phyloP scores from a whole-genome alignment of 2,329 filamentous ascomycete genomes.

The Curvularia sp. region DNA sequence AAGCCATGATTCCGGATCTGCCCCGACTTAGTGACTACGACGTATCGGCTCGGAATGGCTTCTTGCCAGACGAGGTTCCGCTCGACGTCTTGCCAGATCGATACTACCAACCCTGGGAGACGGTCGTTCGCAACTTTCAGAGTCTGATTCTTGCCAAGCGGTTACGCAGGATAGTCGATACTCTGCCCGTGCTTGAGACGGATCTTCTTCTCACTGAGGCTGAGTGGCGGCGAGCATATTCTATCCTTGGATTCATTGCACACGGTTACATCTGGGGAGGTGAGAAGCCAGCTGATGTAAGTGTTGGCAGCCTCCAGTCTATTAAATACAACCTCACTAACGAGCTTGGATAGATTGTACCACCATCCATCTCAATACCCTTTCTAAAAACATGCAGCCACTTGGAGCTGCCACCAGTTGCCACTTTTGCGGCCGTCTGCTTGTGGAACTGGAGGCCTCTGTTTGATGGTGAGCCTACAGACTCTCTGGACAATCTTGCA shows the following conservation, averaged over 20 bases:
- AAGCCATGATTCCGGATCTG: slow-evolving; percentile 52
- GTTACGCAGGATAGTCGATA: slow-evolving; percentile 78
- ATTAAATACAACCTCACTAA: slow-evolving; percentile 25
- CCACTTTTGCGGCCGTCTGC: slow-evolving; percentile 89
- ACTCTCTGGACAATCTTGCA: slow-evolving; percentile 84
- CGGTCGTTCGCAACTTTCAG: slow-evolving; percentile 83
- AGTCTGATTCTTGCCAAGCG: slow-evolving; percentile 84
- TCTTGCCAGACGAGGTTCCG: slow-evolving; percentile 82
- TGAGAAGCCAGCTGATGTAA: slow-evolving; percentile 73
- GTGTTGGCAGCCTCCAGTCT: slow-evolving; percentile 13
- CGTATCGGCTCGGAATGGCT: slow-evolving; percentile 80
- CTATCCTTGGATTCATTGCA: slow-evolving; percentile 77
- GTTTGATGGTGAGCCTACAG: slow-evolving; percentile 80
- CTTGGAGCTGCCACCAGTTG: slow-evolving; percentile 88
- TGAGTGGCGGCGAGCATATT: slow-evolving; percentile 91
- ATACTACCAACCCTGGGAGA: slow-evolving; percentile 96
- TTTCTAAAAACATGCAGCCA: slow-evolving; percentile 77
- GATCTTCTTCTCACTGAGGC: slow-evolving; percentile 79
- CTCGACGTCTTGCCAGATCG: slow-evolving; percentile 81
- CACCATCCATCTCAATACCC: slow-evolving; percentile 81
- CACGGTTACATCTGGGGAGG: slow-evolving; percentile 93
- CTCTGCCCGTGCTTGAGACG: slow-evolving; percentile 83
- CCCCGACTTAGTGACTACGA: slow-evolving; percentile 74
- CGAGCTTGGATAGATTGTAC: slow-evolving; percentile 63
- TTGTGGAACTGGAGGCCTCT: slow-evolving; percentile 98